These are phyloP conservation scores for Cephalotrichum gorgonifer DNA, from an alignment of 2,329 filamentous ascomycete genomes.

Conservation along the genomic window DNA sequence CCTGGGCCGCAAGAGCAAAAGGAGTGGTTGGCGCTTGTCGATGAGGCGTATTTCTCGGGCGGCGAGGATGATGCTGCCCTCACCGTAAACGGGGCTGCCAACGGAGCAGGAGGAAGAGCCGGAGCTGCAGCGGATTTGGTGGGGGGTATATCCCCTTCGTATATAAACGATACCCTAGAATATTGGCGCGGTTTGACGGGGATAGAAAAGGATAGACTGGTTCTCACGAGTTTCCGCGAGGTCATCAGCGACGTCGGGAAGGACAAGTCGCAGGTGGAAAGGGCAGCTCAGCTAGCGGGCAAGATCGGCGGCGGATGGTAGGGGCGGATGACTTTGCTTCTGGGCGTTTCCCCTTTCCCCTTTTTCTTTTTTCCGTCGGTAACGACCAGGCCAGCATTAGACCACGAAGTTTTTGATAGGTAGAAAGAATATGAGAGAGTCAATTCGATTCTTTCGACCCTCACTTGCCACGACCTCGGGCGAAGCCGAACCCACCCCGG, in stretches of 20 bases:
- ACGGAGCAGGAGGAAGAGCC: slow-evolving; percentile 14
- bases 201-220: slow-evolving; percentile 60
- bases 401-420: not conserved
- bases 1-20: slow-evolving; percentile 72
- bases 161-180: slow-evolving; percentile 57
- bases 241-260: slow-evolving; percentile 95
- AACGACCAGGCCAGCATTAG: not conserved
- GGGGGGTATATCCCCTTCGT: slow-evolving; percentile 54
- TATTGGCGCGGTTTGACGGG: slow-evolving; percentile 69
- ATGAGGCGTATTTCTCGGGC: slow-evolving; percentile 82
- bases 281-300: slow-evolving; percentile 78
- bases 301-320: slow-evolving; percentile 94
- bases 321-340: not conserved
- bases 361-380: slow-evolving; percentile 3
- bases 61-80: slow-evolving; percentile 34
- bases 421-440: slow-evolving; percentile 7
- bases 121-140: slow-evolving; percentile 33
- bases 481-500: slow-evolving; percentile 65
- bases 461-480: slow-evolving; percentile 47
- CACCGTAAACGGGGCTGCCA: not conserved
- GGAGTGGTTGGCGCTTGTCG: slow-evolving; percentile 70
- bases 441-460: slow-evolving; percentile 22
- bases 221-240: slow-evolving; percentile 79
- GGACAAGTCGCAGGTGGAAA: slow-evolving; percentile 60
- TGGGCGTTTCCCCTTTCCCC: not conserved